Conservation (phyloP, 2,329 filamentous ascomycete species). For the Trichoderma asperellum region DNA sequence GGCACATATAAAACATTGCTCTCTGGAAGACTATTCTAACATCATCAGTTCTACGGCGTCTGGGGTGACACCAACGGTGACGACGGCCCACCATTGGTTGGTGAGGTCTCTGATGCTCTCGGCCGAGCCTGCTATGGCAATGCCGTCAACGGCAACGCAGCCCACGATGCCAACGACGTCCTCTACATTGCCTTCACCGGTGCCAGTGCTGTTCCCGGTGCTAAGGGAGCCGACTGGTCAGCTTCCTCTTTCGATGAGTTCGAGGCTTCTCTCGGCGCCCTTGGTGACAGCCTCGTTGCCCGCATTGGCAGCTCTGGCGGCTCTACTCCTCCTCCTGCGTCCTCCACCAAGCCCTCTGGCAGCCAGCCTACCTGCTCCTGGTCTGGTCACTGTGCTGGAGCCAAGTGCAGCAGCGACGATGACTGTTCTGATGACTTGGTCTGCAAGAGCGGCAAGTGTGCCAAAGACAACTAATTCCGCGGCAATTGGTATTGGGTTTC, state of each 20-base stretch:
- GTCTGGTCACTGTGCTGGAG: slow-evolving; percentile 25
- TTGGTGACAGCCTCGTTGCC: slow-evolving; percentile 53
- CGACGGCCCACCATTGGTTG: slow-evolving; percentile 49
- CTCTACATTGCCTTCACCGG: slow-evolving; percentile 63
- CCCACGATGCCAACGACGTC: slow-evolving; percentile 55
- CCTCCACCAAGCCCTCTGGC: slow-evolving; percentile 3
- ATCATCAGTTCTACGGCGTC: slow-evolving; percentile 53
- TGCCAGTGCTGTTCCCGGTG: slow-evolving; percentile 56
- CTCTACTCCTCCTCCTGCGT: not conserved
- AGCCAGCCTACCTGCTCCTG: slow-evolving; percentile 15
- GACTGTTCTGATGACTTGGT: slow-evolving; percentile 26
- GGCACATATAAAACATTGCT: not conserved
- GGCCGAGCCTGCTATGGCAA: slow-evolving; percentile 58
- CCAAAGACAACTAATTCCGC: not conserved
- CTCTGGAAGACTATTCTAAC: not conserved
- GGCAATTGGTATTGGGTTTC: not conserved
- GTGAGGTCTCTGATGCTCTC: slow-evolving; percentile 58
- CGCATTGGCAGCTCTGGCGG: slow-evolving; percentile 35
- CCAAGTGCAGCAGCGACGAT: slow-evolving; percentile 20
- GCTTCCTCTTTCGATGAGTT: slow-evolving; percentile 52
- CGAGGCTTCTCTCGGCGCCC: slow-evolving; percentile 43
- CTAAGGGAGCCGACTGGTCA: slow-evolving; percentile 55
- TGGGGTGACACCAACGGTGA: slow-evolving; percentile 63
- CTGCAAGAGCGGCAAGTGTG: slow-evolving; percentile 20
- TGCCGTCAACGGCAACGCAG: slow-evolving; percentile 48